These are phyloP conservation scores for Leccinum pseudoinsigne DNA, from an alignment of 1,284 basidiomycete genomes.

Conservation along the genomic window DNA sequence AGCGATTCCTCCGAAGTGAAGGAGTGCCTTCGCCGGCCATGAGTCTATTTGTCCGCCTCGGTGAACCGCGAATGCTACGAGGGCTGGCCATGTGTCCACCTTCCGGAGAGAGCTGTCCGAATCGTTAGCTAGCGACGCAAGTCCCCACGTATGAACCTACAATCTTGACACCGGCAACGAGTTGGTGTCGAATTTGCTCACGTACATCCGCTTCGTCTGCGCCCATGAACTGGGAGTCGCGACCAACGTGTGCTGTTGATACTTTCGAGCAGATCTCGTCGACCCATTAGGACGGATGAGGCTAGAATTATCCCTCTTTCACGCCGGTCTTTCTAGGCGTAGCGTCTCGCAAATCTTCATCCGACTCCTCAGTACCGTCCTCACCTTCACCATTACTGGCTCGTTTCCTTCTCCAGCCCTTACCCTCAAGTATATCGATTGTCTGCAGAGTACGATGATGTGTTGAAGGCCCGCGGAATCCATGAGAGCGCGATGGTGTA, in stretches of 20 bases:
- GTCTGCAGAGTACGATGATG: constrained; percentile 69
- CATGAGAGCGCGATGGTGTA: constrained; percentile 88
- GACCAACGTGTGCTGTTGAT: constrained; percentile 51
- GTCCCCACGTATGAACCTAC: constrained; percentile 42
- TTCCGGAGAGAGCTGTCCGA: constrained; percentile 48
- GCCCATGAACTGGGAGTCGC: constrained; percentile 86
- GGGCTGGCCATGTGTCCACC: constrained; percentile 59
- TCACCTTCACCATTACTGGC: constrained; percentile 36
- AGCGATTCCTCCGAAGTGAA: constrained; percentile 36
- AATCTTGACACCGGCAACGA: constrained; percentile 73
- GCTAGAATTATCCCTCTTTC: constrained; percentile 38
- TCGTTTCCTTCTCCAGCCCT: constrained; percentile 41
- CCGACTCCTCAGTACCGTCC: constrained; percentile 72
- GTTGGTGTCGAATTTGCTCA: constrained; percentile 80
- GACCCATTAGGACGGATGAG: constrained; percentile 34
- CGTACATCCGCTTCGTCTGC: constrained; percentile 87
- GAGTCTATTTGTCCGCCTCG: constrained; percentile 48
- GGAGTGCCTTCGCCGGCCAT: constrained; percentile 39
- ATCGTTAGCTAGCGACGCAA: constrained; percentile 14
- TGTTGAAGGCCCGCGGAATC: constrained; percentile 81
- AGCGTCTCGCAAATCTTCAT: constrained; percentile 64
- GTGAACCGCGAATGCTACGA: constrained; percentile 65
- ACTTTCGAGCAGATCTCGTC: constrained; percentile 32
- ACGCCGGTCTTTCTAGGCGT: constrained; percentile 53
- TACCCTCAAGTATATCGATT: constrained; percentile 73